Percentiles rank a stretch among this genome's conserved stretches.
Conservation (phyloP, 2,329 filamentous ascomycete species). For the Talaromyces pinophilus region DNA sequence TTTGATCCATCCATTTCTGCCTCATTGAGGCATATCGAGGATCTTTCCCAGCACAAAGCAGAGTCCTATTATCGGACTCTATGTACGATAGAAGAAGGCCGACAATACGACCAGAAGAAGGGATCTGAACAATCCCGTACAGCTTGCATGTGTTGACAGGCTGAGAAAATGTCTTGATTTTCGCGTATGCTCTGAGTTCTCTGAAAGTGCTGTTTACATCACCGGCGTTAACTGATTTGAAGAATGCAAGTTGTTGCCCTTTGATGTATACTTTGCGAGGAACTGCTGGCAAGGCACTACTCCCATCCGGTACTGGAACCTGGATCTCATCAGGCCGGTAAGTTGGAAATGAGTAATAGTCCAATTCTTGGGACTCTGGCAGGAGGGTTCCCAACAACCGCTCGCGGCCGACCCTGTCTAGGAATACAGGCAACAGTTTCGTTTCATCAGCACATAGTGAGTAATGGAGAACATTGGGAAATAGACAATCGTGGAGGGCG, state of each 20-base stretch:
- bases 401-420: neutral
- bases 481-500: too few relatives aligned
- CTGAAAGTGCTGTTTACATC: slow-evolving; percentile 23
- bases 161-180: slow-evolving; percentile 13
- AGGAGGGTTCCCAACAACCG: slow-evolving; percentile 5
- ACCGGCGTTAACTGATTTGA: slow-evolving; percentile 26
- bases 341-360: slow-evolving; percentile 25
- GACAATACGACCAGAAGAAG: too few relatives aligned
- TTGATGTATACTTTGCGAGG: too few relatives aligned
- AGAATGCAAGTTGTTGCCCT: slow-evolving; percentile 7
- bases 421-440: neutral
- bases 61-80: too few relatives aligned
- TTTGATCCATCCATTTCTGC: too few relatives aligned
- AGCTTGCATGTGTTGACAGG: neutral
- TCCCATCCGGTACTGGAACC: slow-evolving; percentile 22
- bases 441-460: neutral
- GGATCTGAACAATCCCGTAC: neutral
- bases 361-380: neutral
- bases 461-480: slow-evolving; percentile 1
- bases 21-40: too few relatives aligned
- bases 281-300: slow-evolving; percentile 5
- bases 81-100: too few relatives aligned
- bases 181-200: slow-evolving; percentile 24
- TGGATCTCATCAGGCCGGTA: slow-evolving; percentile 25
- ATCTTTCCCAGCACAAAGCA: too few relatives aligned